Base-by-base conservation (phyloP, 805 yeast species). In the Naumovozyma dairenensis region DNA sequence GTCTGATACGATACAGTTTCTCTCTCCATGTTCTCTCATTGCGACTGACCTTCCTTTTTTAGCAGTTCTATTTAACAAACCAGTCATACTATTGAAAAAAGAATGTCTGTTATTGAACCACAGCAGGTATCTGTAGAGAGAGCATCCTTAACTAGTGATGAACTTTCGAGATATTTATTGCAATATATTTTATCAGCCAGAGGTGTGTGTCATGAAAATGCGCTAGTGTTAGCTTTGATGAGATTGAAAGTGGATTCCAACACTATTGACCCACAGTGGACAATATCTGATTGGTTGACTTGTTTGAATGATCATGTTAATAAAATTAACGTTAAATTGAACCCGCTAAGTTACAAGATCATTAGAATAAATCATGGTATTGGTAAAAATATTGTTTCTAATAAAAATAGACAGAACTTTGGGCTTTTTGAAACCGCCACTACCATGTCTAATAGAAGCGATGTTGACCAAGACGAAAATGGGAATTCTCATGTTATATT, bases 201-300 rank as follows among this genome's bases (percentile, higher is more conserved):
- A 13, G 54, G 58, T 10, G 37, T 54, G 1, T 46, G 55, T 25
- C 50, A 48, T 28, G 57, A 51, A 29, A 40, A 40, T 19, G 34
- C 31, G 9, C 38, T 55, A 9, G 18, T 51, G 27, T 16, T 42
- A 5, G 48, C 40, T 6, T 32, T 49, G 20, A 39, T 38, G 34
- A 42, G 35, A 13, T 34, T 53, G 21, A 28, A 36, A 4, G 16
- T 30, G 10, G 36, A 38, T 25, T 15, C 32, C 3, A 15, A 28
- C 4, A 25, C 8, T 12, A 16, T 22, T n/a, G 41, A 35, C n/a
- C 31, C 31, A 5, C 9, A 25, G 12, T 27, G 37, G 33, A 21
- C 38, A 5, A 27, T 39, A 7, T 24, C 27, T 8, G 34, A 34
- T 16, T 40, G 44, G 44, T 25, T 22, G 19, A 17, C 27, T 3